Evolutionary conservation across 1,284 basidiomycete species (phyloP), one percentile per base, ranked within the genome.

Genomic region (Austroboletus novae-zelandiae): DNA sequence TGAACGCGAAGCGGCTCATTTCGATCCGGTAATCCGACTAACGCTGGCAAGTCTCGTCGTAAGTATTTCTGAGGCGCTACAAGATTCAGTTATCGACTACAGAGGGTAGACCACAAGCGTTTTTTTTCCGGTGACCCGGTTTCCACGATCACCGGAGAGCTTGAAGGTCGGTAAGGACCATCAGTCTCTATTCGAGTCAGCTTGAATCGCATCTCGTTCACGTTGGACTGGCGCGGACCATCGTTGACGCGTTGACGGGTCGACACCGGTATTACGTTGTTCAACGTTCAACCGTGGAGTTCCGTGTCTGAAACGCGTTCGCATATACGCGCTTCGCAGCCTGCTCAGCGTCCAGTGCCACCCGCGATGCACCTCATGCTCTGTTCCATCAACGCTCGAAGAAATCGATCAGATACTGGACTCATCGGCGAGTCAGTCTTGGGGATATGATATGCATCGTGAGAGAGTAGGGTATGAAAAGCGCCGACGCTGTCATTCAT

Each of bases 381-480:
- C 3, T 71, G 72, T 34, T 71, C 75, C 1, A 60, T 80, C 4
- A 62, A 60, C 3, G 25, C 61, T 61, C 32, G 77, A 76, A 5
- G 77, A 80, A 40, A 71, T 78, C 41, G 72, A 76, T 29, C 70
- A 74, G n/a, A 78, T 77, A 2, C 63, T 80, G 5, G 71, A n/a
- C n/a, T 80, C 23, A 57, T 69, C 1, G 66, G 68, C 55, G 20
- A 52, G 56, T 51, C 14, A 23, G 23, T 20, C 8, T 40, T 9
- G 15, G 14, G n/a, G n/a, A n/a, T n/a, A n/a, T n/a, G 2, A 15
- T 14, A 7, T 17, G 17, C 9, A 14, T 27, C 25, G 25, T 27
- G 25, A 27, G 25, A 27, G 25, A n/a, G 20, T 5, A 23, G 20
- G 4, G n/a, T 32, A 7, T 14, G 15, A 41, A 43, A 64, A 63